phyloP scores from a whole-genome alignment of 2,329 filamentous ascomycete species.

The Clarireedia hainanense region DNA sequence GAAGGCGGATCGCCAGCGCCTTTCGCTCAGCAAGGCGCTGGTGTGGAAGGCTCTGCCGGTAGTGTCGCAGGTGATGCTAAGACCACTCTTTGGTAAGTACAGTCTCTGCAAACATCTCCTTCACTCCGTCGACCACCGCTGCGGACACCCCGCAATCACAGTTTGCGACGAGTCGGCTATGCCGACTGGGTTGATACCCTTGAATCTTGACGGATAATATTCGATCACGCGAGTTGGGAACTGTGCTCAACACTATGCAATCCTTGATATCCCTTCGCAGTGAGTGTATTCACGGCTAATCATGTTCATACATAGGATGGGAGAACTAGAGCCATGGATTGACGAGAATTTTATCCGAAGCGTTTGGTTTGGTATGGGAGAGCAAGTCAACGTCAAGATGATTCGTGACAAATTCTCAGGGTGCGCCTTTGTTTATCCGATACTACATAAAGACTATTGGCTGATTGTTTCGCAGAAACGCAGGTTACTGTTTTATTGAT shows the following conservation, averaged over 20 bases:
- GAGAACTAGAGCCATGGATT: constrained; percentile 97
- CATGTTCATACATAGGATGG: constrained; percentile 68
- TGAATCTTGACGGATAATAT: too few species aligned
- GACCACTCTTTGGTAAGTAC: constrained; percentile 43
- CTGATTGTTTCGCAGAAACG: constrained; percentile 54
- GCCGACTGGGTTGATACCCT: too few species aligned
- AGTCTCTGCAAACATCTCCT: constrained; percentile 31
- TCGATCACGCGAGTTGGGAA: too few species aligned
- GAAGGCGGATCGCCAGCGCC: constrained; percentile 49
- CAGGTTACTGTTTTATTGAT: constrained; percentile 98
- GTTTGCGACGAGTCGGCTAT: too few species aligned
- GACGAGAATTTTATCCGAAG: constrained; percentile 98
- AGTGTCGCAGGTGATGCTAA: constrained; percentile 42
- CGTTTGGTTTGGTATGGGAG: constrained; percentile 82
- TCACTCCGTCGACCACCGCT: neutral
- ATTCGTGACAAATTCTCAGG: constrained; percentile 98
- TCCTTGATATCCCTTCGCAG: too few species aligned
- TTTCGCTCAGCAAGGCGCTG: constrained; percentile 37
- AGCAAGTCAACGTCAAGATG: constrained; percentile 97
- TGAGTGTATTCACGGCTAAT: neutral
- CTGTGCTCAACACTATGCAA: too few species aligned
- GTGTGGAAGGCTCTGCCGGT: constrained; percentile 26
- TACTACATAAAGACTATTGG: neutral
- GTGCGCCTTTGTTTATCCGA: constrained; percentile 42
- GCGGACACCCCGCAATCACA: constrained; percentile 20